Evolutionary conservation across 257 asterid genomes (phyloP), one percentile per base, ranked within the genome.

Genomic region (Fraxinus cuspidata): DNA sequence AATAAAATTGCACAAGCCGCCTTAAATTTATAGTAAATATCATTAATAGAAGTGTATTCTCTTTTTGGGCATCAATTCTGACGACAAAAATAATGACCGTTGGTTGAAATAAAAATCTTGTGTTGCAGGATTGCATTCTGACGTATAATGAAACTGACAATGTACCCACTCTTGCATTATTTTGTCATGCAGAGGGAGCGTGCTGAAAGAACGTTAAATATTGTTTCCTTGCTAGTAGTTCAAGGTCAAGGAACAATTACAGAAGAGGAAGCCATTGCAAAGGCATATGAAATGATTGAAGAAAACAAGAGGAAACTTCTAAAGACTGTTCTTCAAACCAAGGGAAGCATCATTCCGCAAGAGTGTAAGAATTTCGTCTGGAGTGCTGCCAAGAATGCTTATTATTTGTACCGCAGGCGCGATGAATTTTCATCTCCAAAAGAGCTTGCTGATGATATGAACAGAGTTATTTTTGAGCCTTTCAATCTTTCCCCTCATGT

Each of bases 371-470:
- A 80, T 58, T 35, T 86, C 38, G 80, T 86, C 27, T 80, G 77
- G 82, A 63, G 69, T 60, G 70, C 63, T 21, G 63, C 82, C 77
- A 83, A 73, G 77, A 77, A 74, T 38, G 77, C 78, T 10, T 77
- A 80, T 27, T 83, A 83, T 68, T 8, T 83, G 19, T 86, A 86
- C 74, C 37, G 78, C 2, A 21, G 40, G 13, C 47, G 69, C 3
- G 87, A 86, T 7, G 87, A 83, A 71, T 81, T 81, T 13, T 74
- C 82, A 13, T 74, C 78, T 56, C 86, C 86, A 0, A 78, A 71
- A 29, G 82, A 86, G 67, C 77, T 86, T 70, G 77, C 29, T 71
- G 81, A 77, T 29, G 84, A 81, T 23, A 74, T 82, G 71, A 76
- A 83, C 32, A 11, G 67, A 10, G 68, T 86, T 72, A 53, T 83